Percentiles rank a stretch among this genome's conserved stretches.
These are phyloP conservation scores for Eimeria maxima DNA, from an alignment of 169 alveolate genomes.

Conservation along the genomic window DNA sequence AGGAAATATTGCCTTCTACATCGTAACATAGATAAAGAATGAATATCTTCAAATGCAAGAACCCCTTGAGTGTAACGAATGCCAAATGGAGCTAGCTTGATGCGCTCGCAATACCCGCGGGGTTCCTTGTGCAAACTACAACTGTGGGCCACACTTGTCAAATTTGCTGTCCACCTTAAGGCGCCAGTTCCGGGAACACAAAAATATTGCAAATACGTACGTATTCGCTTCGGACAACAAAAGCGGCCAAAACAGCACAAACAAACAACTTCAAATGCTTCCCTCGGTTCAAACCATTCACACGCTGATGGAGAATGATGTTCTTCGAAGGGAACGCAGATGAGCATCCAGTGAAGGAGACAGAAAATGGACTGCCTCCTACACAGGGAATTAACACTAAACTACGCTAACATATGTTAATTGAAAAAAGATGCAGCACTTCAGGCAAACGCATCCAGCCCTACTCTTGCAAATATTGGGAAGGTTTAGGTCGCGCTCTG, in stretches of 20 bases:
- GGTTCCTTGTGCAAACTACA: neutral
- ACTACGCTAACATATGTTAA: neutral
- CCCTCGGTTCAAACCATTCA: neutral
- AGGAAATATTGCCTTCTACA: neutral
- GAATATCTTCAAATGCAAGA: neutral
- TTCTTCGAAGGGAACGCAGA: neutral
- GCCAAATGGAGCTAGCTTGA: neutral
- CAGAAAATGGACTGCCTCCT: neutral
- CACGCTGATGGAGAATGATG: neutral
- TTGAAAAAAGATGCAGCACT: no score
- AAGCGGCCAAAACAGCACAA: neutral
- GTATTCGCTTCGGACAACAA: neutral
- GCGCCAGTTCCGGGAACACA: neutral
- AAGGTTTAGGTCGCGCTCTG: neutral
- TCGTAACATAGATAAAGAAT: neutral
- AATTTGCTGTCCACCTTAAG: neutral
- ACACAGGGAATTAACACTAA: neutral
- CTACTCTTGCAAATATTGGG: neutral
- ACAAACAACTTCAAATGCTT: neutral
- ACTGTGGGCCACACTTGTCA: neutral
- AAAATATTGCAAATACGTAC: neutral
- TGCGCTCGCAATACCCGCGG: neutral
- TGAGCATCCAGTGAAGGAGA: neutral
- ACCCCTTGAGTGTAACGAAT: neutral
- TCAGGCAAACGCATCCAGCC: neutral